Evolutionary conservation across 2,329 filamentous ascomycete species (phyloP).

Genomic region (Helotiales sp.): DNA sequence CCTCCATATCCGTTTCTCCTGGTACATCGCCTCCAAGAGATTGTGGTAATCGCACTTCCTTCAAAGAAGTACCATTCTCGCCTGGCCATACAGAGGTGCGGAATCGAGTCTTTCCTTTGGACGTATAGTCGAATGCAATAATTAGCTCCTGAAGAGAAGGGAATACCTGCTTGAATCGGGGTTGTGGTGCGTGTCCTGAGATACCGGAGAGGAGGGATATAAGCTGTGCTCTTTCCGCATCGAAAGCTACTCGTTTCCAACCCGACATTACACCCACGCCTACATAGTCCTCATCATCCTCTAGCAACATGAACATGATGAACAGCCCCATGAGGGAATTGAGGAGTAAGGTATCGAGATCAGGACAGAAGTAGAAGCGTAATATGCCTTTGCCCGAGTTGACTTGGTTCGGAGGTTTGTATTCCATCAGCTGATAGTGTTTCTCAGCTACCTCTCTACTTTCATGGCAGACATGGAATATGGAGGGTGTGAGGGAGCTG

Average conservation of each 20-base stretch:
- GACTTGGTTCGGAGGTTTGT: slow-evolving; percentile 19
- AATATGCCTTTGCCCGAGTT: slow-evolving; percentile 29
- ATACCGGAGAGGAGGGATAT: slow-evolving; percentile 32
- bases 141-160: slow-evolving; percentile 29
- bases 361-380: slow-evolving; percentile 33
- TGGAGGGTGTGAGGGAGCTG: slow-evolving; percentile 25
- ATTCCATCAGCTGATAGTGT: slow-evolving; percentile 30
- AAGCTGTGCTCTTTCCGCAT: slow-evolving; percentile 32
- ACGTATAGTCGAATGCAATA: slow-evolving; percentile 33
- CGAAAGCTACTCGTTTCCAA: slow-evolving; percentile 34
- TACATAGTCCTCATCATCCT: slow-evolving; percentile 27
- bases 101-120: slow-evolving; percentile 30
- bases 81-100: slow-evolving; percentile 34
- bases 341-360: slow-evolving; percentile 30
- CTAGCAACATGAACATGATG: slow-evolving; percentile 34
- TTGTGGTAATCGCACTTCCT: slow-evolving; percentile 11
- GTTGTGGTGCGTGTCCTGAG: slow-evolving; percentile 26
- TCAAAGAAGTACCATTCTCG: slow-evolving; percentile 29
- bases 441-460: slow-evolving; percentile 27
- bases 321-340: slow-evolving; percentile 34
- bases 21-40: neutral
- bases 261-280: slow-evolving; percentile 29
- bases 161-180: slow-evolving; percentile 31
- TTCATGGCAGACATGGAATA: slow-evolving; percentile 30
- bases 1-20: slow-evolving; percentile 10